These are phyloP conservation scores for Polyporus arcularius DNA, from an alignment of 768 basidiomycete species.

Conservation along the genomic window DNA sequence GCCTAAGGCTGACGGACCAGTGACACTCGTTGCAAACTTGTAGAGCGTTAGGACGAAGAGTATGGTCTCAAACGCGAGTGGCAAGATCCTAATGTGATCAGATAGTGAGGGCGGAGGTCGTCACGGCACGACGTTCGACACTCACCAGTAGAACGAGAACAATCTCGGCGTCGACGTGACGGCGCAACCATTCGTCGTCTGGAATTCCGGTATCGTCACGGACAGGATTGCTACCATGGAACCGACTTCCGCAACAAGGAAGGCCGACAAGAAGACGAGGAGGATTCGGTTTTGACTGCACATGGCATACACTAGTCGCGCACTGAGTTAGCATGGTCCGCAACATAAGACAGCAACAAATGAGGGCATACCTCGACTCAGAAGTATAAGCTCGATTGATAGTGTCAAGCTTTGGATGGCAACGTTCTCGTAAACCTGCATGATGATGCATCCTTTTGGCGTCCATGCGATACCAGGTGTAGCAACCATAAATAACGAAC, in stretches of 20 bases:
- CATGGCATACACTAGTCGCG: not conserved
- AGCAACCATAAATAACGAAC: not conserved
- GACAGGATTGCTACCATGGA: not conserved
- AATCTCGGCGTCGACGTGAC: not conserved
- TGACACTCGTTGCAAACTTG: not conserved
- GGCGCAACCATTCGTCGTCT: not conserved
- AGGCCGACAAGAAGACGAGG: not conserved
- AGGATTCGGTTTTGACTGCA: not conserved
- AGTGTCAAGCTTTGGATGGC: not conserved
- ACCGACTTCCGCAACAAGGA: not conserved
- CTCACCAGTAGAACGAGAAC: not conserved
- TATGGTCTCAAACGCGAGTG: not conserved
- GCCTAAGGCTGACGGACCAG: not conserved
- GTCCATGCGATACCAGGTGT: not conserved
- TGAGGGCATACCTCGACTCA: not conserved
- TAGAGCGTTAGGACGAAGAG: not conserved
- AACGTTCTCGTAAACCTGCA: not conserved
- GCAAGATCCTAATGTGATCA: not conserved
- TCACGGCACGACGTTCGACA: not conserved
- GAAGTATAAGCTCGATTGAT: not conserved
- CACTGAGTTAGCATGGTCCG: no score
- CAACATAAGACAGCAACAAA: no score
- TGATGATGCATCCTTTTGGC: not conserved
- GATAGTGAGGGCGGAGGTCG: not conserved
- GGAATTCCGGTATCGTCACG: not conserved